Conservation (phyloP, 2,329 filamentous ascomycete species). For the Septoria petroselini region DNA sequence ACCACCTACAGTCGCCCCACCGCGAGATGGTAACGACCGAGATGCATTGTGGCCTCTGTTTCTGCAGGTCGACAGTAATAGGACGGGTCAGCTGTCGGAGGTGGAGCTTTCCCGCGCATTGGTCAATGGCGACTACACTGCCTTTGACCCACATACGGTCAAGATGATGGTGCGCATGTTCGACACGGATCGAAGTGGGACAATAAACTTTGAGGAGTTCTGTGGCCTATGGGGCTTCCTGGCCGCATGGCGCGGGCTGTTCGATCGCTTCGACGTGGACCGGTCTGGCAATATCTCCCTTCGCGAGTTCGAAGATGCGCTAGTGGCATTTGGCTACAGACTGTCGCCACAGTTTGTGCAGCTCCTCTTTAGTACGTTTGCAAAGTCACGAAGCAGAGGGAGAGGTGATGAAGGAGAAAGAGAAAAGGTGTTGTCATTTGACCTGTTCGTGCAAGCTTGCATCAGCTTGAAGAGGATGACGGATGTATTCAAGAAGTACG, state of each 20-base stretch:
- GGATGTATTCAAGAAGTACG: constrained; percentile 98
- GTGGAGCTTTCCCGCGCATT: constrained; percentile 82
- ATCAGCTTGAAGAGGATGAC: constrained; percentile 98
- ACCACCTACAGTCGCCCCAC: constrained; percentile 49
- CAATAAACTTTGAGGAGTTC: constrained; percentile 93
- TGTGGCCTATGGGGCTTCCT: constrained; percentile 95
- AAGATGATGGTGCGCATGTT: constrained; percentile 99
- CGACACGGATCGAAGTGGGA: constrained; percentile 82
- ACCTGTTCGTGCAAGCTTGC: constrained; percentile 95
- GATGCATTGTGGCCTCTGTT: constrained; percentile 77
- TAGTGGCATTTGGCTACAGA: constrained; percentile 88
- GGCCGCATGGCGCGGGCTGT: constrained; percentile 87
- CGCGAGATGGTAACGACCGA: constrained; percentile 61
- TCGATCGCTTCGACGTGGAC: constrained; percentile 92
- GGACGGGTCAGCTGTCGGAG: constrained; percentile 79
- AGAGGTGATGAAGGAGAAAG: constrained; percentile 39
- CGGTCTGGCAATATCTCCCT: constrained; percentile 72
- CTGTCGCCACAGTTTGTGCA: constrained; percentile 80
- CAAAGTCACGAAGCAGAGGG: constrained; percentile 46
- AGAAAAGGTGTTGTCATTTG: constrained; percentile 59
- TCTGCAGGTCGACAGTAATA: constrained; percentile 82
- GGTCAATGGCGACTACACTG: constrained; percentile 93
- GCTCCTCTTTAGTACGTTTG: constrained; percentile 83
- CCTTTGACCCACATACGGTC: constrained; percentile 90
- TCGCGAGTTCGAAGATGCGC: constrained; percentile 81